These are phyloP conservation scores for Trametes cinnabarina DNA, from an alignment of 768 basidiomycete species.

Conservation along the genomic window DNA sequence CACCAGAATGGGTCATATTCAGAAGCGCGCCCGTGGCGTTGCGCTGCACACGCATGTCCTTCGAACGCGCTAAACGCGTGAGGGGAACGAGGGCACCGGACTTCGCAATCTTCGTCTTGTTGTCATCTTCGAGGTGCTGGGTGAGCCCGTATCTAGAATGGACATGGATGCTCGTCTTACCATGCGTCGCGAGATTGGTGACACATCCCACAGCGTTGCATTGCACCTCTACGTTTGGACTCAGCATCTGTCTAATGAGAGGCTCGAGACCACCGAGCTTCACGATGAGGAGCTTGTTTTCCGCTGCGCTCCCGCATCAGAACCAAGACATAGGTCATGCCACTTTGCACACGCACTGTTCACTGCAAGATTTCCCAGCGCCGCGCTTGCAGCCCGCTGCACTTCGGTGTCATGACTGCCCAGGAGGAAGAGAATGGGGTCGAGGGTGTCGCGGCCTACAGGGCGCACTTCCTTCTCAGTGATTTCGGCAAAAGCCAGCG, in stretches of 20 bases:
- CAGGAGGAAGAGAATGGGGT: constrained; percentile 95
- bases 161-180: constrained; percentile 42
- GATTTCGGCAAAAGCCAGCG: constrained; percentile 97
- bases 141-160: background rate
- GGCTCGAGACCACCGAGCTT: constrained; percentile 97
- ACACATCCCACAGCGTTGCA: constrained; percentile 99
- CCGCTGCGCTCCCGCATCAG: constrained; percentile 52
- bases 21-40: constrained; percentile 97
- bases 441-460: constrained; percentile 94
- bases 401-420: constrained; percentile 99
- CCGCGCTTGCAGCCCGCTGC: constrained; percentile 96
- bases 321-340: constrained; percentile 18
- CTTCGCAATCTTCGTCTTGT: constrained; percentile 99
- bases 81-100: constrained; percentile 97
- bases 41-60: constrained; percentile 98
- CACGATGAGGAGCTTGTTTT: constrained; percentile 98
- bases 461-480: constrained; percentile 99
- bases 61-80: constrained; percentile 92
- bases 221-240: constrained; percentile 98
- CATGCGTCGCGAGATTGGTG: constrained; percentile 97
- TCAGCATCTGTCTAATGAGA: constrained; percentile 97
- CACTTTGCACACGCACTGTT: constrained; percentile 76
- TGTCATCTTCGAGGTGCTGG: constrained; percentile 69
- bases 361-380: constrained; percentile 95
- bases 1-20: constrained; percentile 99